Evolutionary conservation across 768 basidiomycete species (phyloP).

Genomic region (Amanita jacksonii): DNA sequence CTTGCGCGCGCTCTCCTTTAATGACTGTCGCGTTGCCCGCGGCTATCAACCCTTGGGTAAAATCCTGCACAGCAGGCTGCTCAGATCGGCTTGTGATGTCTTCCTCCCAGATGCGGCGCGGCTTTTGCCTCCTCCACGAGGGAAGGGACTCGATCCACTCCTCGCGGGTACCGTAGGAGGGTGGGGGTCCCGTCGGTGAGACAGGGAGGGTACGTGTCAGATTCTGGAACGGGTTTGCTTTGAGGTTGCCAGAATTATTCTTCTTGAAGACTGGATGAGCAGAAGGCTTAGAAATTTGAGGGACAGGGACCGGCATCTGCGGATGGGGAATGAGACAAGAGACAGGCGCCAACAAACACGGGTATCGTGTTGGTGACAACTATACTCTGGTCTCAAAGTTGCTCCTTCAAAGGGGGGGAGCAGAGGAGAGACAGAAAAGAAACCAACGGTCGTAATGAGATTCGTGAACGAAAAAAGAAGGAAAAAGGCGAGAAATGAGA

Average conservation of each 20-base stretch:
- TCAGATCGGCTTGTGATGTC: conserved; percentile 22
- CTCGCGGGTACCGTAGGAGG: conserved; percentile 57
- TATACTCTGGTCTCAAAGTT: conserved; percentile 30
- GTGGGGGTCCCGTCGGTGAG: conserved; percentile 51
- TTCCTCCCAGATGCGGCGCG: conserved; percentile 59
- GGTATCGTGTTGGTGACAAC: conserved; percentile 28
- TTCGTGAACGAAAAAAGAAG: conserved; percentile 49
- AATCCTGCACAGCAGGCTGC: conserved; percentile 39
- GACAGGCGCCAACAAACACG: conserved; percentile 37
- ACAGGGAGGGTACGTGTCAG: conserved; percentile 50
- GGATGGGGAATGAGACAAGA: conserved; percentile 29
- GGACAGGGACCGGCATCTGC: conserved; percentile 88
- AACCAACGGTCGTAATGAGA: conserved; percentile 53
- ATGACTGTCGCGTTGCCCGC: conserved; percentile 73
- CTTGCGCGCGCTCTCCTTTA: conserved; percentile 81
- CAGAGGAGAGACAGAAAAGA: conserved; percentile 23
- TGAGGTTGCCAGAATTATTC: conserved; percentile 33
- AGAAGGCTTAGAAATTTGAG: conserved; percentile 44
- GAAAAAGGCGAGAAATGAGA: conserved; percentile 25
- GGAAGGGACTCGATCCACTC: conserved; percentile 68
- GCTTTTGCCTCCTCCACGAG: conserved; percentile 61
- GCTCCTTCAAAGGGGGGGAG: conserved; percentile 26
- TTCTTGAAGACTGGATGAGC: conserved; percentile 63
- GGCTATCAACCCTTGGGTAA: conserved; percentile 64
- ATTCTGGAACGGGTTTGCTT: conserved; percentile 39